These are phyloP conservation scores for Fusarium fujikuroi DNA, from an alignment of 2,329 filamentous ascomycete genomes.

Conservation along the genomic window DNA sequence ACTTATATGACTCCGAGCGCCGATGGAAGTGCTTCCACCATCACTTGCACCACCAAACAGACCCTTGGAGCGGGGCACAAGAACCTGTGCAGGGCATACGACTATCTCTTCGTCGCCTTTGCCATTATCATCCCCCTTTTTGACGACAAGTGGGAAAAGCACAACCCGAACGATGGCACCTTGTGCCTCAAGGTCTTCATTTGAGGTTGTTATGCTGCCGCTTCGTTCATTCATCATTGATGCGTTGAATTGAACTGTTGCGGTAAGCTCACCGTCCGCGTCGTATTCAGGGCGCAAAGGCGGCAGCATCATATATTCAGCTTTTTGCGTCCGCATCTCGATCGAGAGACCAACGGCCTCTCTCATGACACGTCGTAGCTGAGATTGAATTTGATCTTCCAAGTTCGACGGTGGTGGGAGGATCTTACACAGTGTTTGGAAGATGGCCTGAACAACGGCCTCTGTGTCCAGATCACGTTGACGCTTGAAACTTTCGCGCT, in stretches of 20 bases:
- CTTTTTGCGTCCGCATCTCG: slow-evolving; percentile 96
- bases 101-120: slow-evolving; percentile 94
- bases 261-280: slow-evolving; percentile 86
- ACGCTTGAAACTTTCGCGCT: slow-evolving; percentile 79
- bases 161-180: slow-evolving; percentile 88
- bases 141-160: slow-evolving; percentile 94
- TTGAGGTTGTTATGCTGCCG: slow-evolving; percentile 66
- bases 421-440: slow-evolving; percentile 83
- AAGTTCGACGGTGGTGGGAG: slow-evolving; percentile 87
- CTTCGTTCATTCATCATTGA: slow-evolving; percentile 94
- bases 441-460: slow-evolving; percentile 88
- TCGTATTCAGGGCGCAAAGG: slow-evolving; percentile 96
- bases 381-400: slow-evolving; percentile 82
- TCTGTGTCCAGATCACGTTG: slow-evolving; percentile 92
- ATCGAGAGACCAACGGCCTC: slow-evolving; percentile 91
- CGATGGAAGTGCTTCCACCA: slow-evolving; percentile 58
- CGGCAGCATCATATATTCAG: slow-evolving; percentile 98
- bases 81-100: slow-evolving; percentile 92
- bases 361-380: slow-evolving; percentile 86
- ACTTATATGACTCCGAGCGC: slow-evolving; percentile 53
- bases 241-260: slow-evolving; percentile 91
- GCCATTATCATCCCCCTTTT: slow-evolving; percentile 90
- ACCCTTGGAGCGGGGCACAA: slow-evolving; percentile 70
- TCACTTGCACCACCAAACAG: slow-evolving; percentile 62
- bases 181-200: slow-evolving; percentile 82